phyloP scores from a whole-genome alignment of 108 stramenopile genomes.

The Mediolabrus comicus region DNA sequence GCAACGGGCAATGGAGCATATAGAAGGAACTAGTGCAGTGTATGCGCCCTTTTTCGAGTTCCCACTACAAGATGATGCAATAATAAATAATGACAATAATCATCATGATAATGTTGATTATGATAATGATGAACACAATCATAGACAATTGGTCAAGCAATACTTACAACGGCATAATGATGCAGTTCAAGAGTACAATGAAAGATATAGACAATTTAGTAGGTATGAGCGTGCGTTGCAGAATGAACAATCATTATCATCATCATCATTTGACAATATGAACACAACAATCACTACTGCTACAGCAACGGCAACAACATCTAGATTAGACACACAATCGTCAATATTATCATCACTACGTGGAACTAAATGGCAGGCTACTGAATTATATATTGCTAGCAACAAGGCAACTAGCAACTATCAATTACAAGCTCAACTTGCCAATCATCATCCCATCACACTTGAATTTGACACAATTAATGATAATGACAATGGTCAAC shows the following conservation, averaged over 20 bases:
- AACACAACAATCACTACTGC: background rate
- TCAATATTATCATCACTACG: background rate
- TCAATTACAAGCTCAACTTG: background rate
- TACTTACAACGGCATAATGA: background rate
- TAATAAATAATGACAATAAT: no score
- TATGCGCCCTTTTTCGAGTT: constrained; percentile 18
- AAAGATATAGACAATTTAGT: constrained; percentile 9
- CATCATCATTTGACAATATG: background rate
- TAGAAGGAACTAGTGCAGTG: background rate
- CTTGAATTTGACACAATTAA: background rate
- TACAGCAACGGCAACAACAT: no score
- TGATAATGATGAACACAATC: background rate
- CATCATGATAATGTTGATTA: background rate
- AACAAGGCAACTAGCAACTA: background rate
- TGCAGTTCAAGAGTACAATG: constrained; percentile 14
- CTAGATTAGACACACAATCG: no score
- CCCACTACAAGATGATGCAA: no score
- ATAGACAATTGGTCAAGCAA: background rate
- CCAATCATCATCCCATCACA: constrained; percentile 11
- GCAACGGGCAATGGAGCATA: background rate
- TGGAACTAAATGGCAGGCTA: constrained; percentile 4
- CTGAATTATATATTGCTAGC: background rate
- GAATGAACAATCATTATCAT: background rate
- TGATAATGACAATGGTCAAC: no score
- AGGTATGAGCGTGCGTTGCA: constrained; percentile 7